These are phyloP conservation scores for Endoconidiophora laricicola DNA, from an alignment of 2,329 filamentous ascomycete genomes.

Conservation along the genomic window DNA sequence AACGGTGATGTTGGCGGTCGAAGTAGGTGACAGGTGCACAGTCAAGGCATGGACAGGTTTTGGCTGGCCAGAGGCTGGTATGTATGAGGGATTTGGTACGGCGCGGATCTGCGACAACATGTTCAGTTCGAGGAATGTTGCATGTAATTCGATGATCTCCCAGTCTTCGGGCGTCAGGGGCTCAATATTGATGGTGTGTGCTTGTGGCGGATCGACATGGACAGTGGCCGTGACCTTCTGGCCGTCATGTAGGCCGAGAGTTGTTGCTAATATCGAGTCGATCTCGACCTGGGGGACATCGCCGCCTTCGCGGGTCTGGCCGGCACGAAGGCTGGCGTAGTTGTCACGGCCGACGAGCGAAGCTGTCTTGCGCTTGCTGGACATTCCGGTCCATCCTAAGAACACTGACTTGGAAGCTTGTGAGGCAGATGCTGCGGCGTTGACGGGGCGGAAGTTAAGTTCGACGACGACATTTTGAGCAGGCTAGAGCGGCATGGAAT, in stretches of 20 bases:
- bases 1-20: conserved; percentile 80
- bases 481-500: conserved; percentile 35
- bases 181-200: conserved; percentile 92
- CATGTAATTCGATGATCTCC: conserved; percentile 97
- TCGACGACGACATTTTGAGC: conserved; percentile 95
- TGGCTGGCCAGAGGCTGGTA: conserved; percentile 30
- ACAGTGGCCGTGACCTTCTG: conserved; percentile 57
- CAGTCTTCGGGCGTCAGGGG: conserved; percentile 89
- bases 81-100: conserved; percentile 67
- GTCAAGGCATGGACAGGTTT: conserved; percentile 62
- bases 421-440: conserved; percentile 29
- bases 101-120: conserved; percentile 84
- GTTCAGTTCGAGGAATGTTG: conserved; percentile 87
- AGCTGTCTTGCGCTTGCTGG: conserved; percentile 67
- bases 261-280: conserved; percentile 65
- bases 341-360: conserved; percentile 61
- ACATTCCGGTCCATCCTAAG: conserved; percentile 95
- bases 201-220: conserved; percentile 78
- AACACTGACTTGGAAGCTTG: conserved; percentile 49
- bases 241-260: conserved; percentile 62
- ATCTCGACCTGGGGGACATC: conserved; percentile 68
- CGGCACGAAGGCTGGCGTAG: conserved; percentile 40
- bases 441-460: conserved; percentile 47
- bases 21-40: conserved; percentile 84
- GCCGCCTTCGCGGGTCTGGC: conserved; percentile 48